Conservation (phyloP, 1,284 basidiomycete genomes). For the Cutaneotrichosporon cavernicola region DNA sequence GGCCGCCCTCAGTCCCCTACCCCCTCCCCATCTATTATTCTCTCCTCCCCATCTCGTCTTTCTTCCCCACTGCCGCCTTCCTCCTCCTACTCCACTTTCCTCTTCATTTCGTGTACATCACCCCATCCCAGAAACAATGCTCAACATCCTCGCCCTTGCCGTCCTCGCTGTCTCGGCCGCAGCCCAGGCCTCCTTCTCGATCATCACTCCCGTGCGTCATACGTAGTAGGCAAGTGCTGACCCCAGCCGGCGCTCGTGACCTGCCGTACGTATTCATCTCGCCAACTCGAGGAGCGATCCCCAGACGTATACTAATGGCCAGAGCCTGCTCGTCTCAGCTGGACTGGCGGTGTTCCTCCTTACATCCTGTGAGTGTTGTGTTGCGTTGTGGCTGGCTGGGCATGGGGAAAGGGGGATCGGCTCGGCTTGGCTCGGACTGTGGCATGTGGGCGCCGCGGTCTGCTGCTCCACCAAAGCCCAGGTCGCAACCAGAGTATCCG, state of each 20-base stretch:
- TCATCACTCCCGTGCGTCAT: conserved; percentile 46
- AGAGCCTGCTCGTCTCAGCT: conserved; percentile 43
- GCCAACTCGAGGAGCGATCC: background rate
- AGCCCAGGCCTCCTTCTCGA: conserved; percentile 34
- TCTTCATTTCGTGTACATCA: conserved; percentile 9
- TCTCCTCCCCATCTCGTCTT: conserved; percentile 1
- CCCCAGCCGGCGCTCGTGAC: conserved; percentile 38
- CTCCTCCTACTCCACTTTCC: conserved; percentile 1
- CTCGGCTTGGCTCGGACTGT: background rate
- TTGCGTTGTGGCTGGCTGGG: background rate
- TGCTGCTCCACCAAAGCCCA: no score
- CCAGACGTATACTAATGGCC: conserved; percentile 9
- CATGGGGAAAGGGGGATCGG: no score
- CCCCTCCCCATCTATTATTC: background rate
- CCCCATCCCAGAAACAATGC: conserved; percentile 14
- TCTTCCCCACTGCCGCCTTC: background rate
- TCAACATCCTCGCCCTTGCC: conserved; percentile 29
- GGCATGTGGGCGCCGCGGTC: no score
- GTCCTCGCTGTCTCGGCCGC: conserved; percentile 35
- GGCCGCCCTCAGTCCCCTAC: background rate
- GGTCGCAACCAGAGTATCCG: no score
- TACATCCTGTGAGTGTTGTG: conserved; percentile 46
- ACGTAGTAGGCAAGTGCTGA: background rate
- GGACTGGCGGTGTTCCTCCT: conserved; percentile 38
- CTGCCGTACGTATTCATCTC: conserved; percentile 40